Base-by-base conservation (phyloP, 2,329 filamentous ascomycete genomes). In the Coniella lustricola region DNA sequence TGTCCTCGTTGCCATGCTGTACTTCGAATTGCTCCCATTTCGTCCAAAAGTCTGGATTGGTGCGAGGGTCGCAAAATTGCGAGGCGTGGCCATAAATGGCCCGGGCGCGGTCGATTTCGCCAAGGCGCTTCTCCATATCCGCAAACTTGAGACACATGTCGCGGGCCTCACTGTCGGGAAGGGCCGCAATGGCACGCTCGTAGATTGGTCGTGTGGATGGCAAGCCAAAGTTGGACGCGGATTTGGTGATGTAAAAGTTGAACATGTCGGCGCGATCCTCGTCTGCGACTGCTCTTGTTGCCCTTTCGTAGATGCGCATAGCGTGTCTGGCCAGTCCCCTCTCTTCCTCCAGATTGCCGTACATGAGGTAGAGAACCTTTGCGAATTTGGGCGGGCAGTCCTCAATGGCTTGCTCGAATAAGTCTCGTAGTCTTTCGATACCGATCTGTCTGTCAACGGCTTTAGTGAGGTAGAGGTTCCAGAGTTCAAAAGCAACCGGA, bases 91-190 rank as follows among this genome's bases (percentile, higher is more conserved):
- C 91, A 62, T 95, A 98, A 57, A 98, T 97, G 7, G 91, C 90
- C 58, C 93, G 78, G 35, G 93, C 91, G 50, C 94, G 84, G 65
- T 98, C 93, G 64, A 98, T 73, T 61, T 80, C 75, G 49, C 75
- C 74, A 13, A 81, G 62, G 22, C 77, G 65, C 59, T 70, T 74
- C 37, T 77, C 76, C 54, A 81, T 77, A 57, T 81, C 76, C 56
- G 93, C 93, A 62, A 98, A 98, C 63, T 96, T 97, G 63, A 98
- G 81, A 68, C 93, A 98, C 93, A 98, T 98, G 58, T 93, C 87
- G 62, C 90, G 89, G 7, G 91, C 93, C 67, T 97, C 93, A 54
- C 76, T 80, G 66, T 98, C 93, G 0, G 94, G 91, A 32, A 98
- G 74, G n/a, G 90, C 87, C 10, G 88, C 84, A 57, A 98, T 95